Base-by-base conservation (phyloP, 1,139 yeast species). In the Suhomyces anneliseae region DNA sequence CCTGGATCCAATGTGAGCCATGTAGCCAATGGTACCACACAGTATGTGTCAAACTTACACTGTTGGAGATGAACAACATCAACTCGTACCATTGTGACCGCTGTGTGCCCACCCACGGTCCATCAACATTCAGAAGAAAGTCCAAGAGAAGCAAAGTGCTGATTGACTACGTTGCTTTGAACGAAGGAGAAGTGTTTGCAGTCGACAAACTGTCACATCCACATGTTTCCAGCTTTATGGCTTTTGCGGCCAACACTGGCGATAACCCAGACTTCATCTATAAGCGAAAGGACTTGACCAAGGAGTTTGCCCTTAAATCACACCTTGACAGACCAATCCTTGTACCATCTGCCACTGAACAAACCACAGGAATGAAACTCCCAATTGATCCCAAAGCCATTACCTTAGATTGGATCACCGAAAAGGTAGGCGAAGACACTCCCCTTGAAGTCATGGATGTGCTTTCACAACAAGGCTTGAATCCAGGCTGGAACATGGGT, bases 381-480 rank as follows among this genome's bases (percentile, higher is more conserved):
- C 82, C 83, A 0, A 52, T 55, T 5, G 49, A 65, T 7, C 61
- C 64, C 27, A 61, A 61, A 12, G 64, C 72, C 1, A 71, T 81
- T 6, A 74, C 82, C 6, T 83, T 88, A 7, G 78, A 79, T 43
- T 72, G 79, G 48, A 78, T 90, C 1, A 74, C 87, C 0, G 76
- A 76, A 4, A 62, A 73, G 27, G 78, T 89, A 24, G 97, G 96
- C 0, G 77, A 67, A 1, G 87, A 84, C 37, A 68, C 72, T 3
- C 78, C 79, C 0, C 78, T 90, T 1, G 96, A 90, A 50, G 97
- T 90, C 1, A 88, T 89, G 95, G 96, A 90, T 60, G 96, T 90
- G 6, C 75, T 88, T 15, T 85, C 95, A 0, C 97, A 90, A 57
- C 87, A 85, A 49, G 77, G 81, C 14, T 74, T 73, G 8, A 58